Percentiles rank a stretch among this genome's conserved stretches.
phyloP scores from a whole-genome alignment of 202 grass and related monocot species.

The Thinopyrum obtusiflorum region DNA sequence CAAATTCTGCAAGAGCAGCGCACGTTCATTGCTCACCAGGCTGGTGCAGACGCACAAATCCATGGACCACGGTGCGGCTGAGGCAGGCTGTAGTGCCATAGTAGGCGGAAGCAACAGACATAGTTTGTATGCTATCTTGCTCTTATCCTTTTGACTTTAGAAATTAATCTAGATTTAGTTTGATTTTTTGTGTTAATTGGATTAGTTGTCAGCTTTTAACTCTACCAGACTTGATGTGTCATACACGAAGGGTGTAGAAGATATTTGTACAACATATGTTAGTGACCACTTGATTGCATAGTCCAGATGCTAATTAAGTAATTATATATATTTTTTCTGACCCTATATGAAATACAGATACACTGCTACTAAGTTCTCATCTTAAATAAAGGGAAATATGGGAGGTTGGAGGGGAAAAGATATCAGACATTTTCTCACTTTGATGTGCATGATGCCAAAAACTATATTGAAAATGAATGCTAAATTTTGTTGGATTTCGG shows the following conservation, averaged over 20 bases:
- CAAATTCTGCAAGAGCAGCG: background rate
- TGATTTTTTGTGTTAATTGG: background rate
- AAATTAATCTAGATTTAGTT: background rate
- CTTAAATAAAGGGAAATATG: too few species aligned
- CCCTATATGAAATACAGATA: too few species aligned
- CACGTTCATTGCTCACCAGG: background rate
- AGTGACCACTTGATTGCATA: too few species aligned
- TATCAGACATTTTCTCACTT: too few species aligned
- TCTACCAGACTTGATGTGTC: background rate
- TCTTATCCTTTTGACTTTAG: background rate
- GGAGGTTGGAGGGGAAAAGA: too few species aligned
- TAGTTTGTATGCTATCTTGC: background rate
- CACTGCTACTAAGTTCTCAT: too few species aligned
- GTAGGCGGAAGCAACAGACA: background rate
- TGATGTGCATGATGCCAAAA: too few species aligned
- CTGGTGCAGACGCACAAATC: background rate
- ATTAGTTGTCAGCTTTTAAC: background rate
- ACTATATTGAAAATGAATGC: too few species aligned
- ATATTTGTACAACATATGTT: too few species aligned
- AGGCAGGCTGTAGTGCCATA: background rate
- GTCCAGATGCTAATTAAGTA: too few species aligned
- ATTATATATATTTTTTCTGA: too few species aligned
- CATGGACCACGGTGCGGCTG: background rate
- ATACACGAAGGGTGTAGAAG: background rate
- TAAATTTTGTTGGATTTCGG: too few species aligned